Percentiles rank a stretch among this genome's conserved stretches.
Conservation (phyloP, 2,329 filamentous ascomycete genomes). For the Xylariaceae sp. region DNA sequence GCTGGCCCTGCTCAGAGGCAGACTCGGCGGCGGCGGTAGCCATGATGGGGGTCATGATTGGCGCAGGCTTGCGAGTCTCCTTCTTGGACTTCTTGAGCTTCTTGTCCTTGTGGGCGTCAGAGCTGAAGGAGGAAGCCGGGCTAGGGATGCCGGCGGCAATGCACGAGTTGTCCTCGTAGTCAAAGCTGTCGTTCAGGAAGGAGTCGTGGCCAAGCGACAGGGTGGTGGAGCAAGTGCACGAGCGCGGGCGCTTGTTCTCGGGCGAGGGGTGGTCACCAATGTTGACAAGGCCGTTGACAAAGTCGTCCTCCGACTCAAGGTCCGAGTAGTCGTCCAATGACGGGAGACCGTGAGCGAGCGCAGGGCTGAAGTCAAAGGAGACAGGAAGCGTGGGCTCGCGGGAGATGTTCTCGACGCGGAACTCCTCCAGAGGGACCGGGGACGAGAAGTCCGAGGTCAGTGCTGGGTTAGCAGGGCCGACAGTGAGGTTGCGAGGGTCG, state of each 20-base stretch:
- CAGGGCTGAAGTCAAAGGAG: slow-evolving; percentile 49
- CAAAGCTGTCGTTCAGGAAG: slow-evolving; percentile 67
- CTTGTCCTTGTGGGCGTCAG: slow-evolving; percentile 52
- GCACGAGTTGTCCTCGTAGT: slow-evolving; percentile 65
- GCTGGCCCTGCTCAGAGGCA: slow-evolving; percentile 31
- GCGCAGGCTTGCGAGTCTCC: slow-evolving; percentile 32
- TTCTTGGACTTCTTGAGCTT: slow-evolving; percentile 53
- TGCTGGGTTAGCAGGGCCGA: slow-evolving; percentile 50
- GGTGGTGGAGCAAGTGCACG: slow-evolving; percentile 62
- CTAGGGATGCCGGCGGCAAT: slow-evolving; percentile 58
- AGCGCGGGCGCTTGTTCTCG: slow-evolving; percentile 65
- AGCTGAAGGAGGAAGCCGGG: slow-evolving; percentile 49
- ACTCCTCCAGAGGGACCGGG: slow-evolving; percentile 59
- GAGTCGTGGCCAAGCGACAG: slow-evolving; percentile 68
- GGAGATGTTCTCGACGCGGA: slow-evolving; percentile 46
- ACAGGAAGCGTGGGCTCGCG: slow-evolving; percentile 42
- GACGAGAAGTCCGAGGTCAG: slow-evolving; percentile 58
- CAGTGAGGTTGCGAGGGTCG: slow-evolving; percentile 83
- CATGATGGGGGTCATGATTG: slow-evolving; percentile 38
- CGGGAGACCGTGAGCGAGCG: slow-evolving; percentile 56
- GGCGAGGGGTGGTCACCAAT: slow-evolving; percentile 51
- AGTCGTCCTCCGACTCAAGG: slow-evolving; percentile 86
- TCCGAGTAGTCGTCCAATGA: slow-evolving; percentile 83
- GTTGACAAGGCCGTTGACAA: slow-evolving; percentile 67
- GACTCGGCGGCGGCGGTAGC: slow-evolving; percentile 33